Evolutionary conservation across 169 alveolate genomes (phyloP).

Genomic region (Haemoproteus tartakovskyi): DNA sequence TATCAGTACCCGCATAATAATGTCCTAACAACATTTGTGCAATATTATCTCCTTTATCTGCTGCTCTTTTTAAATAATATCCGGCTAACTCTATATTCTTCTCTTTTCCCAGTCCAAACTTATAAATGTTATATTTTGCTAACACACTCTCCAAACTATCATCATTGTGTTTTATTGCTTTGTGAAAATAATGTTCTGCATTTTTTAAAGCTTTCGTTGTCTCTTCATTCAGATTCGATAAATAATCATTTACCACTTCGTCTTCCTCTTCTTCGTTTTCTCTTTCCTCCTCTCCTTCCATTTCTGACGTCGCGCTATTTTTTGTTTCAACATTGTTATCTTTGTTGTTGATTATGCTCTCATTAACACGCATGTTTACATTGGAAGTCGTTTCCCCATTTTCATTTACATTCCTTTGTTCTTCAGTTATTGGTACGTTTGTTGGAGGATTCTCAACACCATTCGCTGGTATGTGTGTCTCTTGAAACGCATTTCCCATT

Average conservation of each 20-base stretch:
- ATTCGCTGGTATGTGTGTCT: too few relatives aligned
- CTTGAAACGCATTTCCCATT: too few relatives aligned
- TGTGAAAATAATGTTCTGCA: constrained; percentile 50
- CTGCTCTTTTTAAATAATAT: constrained; percentile 76
- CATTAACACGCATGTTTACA: too few relatives aligned
- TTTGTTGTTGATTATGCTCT: not conserved
- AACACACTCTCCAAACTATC: constrained; percentile 33
- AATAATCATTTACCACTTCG: constrained; percentile 23
- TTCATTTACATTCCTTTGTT: too few relatives aligned
- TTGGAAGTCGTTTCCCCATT: too few relatives aligned
- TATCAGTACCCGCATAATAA: constrained; percentile 82
- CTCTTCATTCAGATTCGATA: constrained; percentile 5
- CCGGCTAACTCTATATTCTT: constrained; percentile 80
- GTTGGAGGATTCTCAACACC: too few relatives aligned
- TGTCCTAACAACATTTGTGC: constrained; percentile 85
- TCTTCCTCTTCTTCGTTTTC: not conserved
- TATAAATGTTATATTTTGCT: constrained; percentile 71
- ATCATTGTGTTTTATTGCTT: constrained; percentile 30
- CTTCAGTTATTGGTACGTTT: too few relatives aligned
- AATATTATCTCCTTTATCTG: constrained; percentile 82
- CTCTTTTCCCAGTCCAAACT: constrained; percentile 79
- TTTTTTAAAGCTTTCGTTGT: constrained; percentile 3
- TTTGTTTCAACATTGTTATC: not conserved
- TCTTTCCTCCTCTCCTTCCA: not conserved
- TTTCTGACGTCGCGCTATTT: not conserved